A percentile compares a stretch with the other conserved stretches of the same genome.
These are phyloP conservation scores for Cicer arietinum DNA, from an alignment of 306 rosid species.

Conservation along the genomic window DNA sequence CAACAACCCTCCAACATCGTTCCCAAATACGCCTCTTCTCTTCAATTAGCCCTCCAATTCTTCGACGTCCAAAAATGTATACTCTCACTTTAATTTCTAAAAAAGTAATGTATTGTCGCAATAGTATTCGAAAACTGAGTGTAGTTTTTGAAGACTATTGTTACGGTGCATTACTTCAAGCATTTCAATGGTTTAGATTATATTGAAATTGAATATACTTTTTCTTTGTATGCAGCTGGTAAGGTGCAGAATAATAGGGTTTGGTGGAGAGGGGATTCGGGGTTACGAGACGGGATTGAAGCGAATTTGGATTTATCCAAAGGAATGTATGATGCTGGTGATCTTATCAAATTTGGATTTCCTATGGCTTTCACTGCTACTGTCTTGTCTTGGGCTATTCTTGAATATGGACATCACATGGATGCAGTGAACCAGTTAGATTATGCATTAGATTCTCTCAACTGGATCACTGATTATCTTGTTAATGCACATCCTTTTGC, in stretches of 20 bases:
- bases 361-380: conserved; percentile 86
- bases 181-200: too few relatives aligned
- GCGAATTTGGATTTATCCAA: conserved; percentile 67
- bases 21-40: conserved; percentile 51
- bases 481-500: conserved; percentile 68
- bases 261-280: conserved; percentile 76
- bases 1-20: conserved; percentile 43
- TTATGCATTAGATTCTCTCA: conserved; percentile 55
- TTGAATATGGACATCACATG: conserved; percentile 70
- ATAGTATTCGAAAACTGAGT: too few relatives aligned
- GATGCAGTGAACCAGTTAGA: conserved; percentile 59
- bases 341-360: conserved; percentile 69
- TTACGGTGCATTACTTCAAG: too few relatives aligned
- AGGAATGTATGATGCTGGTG: conserved; percentile 87
- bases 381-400: conserved; percentile 77
- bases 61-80: conserved; percentile 68
- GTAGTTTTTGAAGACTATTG: too few relatives aligned
- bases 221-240: conserved; percentile 53
- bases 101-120: too few relatives aligned
- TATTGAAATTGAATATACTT: too few relatives aligned
- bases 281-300: conserved; percentile 68
- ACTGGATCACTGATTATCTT: conserved; percentile 79
- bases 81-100: too few relatives aligned
- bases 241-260: conserved; percentile 58
- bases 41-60: conserved; percentile 61